phyloP scores from a whole-genome alignment of 2,329 filamentous ascomycete species.

The Cryphonectria carpinicola region DNA sequence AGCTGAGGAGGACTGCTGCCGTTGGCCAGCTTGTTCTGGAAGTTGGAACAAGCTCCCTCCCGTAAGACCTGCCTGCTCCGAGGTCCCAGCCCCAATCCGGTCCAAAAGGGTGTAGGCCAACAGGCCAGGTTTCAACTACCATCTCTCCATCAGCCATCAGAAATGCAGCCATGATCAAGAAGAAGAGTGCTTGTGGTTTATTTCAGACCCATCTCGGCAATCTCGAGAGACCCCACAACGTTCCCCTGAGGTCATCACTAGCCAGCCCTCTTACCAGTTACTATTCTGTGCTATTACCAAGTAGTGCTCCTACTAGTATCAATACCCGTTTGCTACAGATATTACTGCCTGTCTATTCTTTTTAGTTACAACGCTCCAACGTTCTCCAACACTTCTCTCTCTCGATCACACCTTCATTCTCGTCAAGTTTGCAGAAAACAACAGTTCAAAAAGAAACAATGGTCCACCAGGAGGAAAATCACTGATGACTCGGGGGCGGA shows the following conservation, averaged over 20 bases:
- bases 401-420: not conserved
- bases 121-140: conserved; percentile 26
- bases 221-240: conserved; percentile 8
- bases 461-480: not conserved
- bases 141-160: not conserved
- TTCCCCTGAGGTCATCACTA: conserved; percentile 21
- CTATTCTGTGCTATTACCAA: not conserved
- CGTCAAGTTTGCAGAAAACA: not conserved
- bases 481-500: not conserved
- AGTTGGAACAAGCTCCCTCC: conserved; percentile 2
- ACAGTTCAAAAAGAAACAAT: not conserved
- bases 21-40: not conserved
- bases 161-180: not conserved
- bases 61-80: not conserved
- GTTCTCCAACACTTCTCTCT: not conserved
- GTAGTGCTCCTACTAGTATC: not conserved
- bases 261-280: not conserved
- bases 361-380: not conserved
- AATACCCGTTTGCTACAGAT: no score
- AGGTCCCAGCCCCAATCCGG: not conserved
- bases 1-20: not conserved
- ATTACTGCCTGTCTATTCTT: not conserved
- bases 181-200: conserved; percentile 14
- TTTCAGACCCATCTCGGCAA: conserved; percentile 20
- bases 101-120: not conserved